Conservation (phyloP, 2,329 filamentous ascomycete species). For the Zasmidium angulare region DNA sequence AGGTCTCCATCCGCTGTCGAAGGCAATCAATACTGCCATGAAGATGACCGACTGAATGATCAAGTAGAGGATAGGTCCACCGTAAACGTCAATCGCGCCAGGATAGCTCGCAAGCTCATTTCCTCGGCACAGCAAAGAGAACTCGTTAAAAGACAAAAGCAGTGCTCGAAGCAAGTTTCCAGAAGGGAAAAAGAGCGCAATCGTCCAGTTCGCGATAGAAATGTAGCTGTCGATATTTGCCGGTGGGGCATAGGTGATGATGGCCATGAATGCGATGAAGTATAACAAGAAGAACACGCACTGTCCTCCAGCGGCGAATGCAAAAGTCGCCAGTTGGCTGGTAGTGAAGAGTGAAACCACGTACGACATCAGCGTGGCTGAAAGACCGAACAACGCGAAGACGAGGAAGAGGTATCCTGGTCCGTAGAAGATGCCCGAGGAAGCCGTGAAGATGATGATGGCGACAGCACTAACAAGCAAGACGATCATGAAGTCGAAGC, state of each 20-base stretch:
- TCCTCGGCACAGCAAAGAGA: conserved; percentile 71
- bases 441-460: conserved; percentile 66
- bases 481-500: conserved; percentile 77
- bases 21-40: conserved; percentile 73
- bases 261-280: conserved; percentile 44
- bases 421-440: conserved; percentile 70
- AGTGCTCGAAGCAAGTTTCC: conserved; percentile 72
- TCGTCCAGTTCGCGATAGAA: conserved; percentile 70
- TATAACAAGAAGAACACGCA: conserved; percentile 54
- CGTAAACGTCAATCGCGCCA: conserved; percentile 70
- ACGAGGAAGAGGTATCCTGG: conserved; percentile 80
- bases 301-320: conserved; percentile 75
- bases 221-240: conserved; percentile 67
- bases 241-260: conserved; percentile 70
- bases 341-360: conserved; percentile 75
- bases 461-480: conserved; percentile 65
- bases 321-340: conserved; percentile 81
- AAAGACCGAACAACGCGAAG: conserved; percentile 76
- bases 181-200: conserved; percentile 73
- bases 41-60: conserved; percentile 70
- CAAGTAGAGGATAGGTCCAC: conserved; percentile 81
- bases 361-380: conserved; percentile 75
- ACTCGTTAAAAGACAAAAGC: conserved; percentile 78
- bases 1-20: conserved; percentile 69
- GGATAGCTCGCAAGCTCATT: conserved; percentile 67